Evolutionary conservation across 1,284 basidiomycete species (phyloP).

Genomic region (Acaromyces ingoldii): DNA sequence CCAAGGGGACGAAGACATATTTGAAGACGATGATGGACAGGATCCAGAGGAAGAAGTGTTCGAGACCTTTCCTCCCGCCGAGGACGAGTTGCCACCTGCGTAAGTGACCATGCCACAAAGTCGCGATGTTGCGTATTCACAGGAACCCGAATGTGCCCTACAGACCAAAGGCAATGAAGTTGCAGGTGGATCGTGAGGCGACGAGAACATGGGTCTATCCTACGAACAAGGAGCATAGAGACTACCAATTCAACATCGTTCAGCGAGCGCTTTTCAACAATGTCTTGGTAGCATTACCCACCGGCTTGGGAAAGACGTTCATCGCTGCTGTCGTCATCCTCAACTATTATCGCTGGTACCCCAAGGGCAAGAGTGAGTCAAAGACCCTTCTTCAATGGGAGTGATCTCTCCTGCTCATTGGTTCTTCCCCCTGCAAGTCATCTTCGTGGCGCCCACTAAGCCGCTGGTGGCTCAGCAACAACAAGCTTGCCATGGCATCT

Average conservation of each 20-base stretch:
- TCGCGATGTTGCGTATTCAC: no score
- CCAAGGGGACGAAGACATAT: no score
- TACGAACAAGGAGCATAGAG: conserved; percentile 76
- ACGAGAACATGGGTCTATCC: conserved; percentile 88
- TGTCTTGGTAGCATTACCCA: conserved; percentile 88
- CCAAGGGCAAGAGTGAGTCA: conserved; percentile 35
- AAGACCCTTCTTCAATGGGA: conserved; percentile 14
- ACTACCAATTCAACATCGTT: conserved; percentile 94
- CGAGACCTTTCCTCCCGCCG: no score
- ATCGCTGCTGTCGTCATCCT: conserved; percentile 92
- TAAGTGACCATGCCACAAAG: no score
- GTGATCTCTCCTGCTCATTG: conserved; percentile 66
- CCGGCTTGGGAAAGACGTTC: conserved; percentile 96
- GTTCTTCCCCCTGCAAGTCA: conserved; percentile 89
- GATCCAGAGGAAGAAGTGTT: no score
- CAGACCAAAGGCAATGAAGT: no score
- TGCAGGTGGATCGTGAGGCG: conserved; percentile 66
- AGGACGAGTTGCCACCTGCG: no score
- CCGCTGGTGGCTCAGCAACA: conserved; percentile 83
- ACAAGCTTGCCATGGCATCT: conserved; percentile 86
- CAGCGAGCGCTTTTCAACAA: conserved; percentile 80
- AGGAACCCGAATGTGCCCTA: no score
- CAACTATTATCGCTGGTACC: conserved; percentile 49
- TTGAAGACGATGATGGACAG: no score
- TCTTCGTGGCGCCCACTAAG: conserved; percentile 93